phyloP scores from a whole-genome alignment of 169 alveolate genomes.

The Cryptosporidium muris region DNA sequence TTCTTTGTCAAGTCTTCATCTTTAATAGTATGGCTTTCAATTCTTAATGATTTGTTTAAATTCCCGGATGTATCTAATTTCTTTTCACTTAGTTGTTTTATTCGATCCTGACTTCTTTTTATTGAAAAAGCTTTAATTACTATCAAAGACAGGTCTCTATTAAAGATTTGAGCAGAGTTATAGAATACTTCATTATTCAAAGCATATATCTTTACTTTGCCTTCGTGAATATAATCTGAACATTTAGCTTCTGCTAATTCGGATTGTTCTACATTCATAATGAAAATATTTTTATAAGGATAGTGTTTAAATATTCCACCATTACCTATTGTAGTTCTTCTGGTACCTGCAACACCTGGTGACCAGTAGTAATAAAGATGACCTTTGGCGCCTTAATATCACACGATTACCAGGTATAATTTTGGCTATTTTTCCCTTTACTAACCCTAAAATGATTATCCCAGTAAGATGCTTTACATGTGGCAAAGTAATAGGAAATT shows the following conservation, averaged over 20 bases:
- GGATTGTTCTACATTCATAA: too few relatives aligned
- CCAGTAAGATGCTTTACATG: slow-evolving; percentile 99
- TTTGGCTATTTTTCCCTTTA: too few relatives aligned
- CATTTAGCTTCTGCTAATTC: not conserved
- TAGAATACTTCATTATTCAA: slow-evolving; percentile 79
- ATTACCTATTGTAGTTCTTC: too few relatives aligned
- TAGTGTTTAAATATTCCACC: too few relatives aligned
- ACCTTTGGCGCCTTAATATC: not conserved
- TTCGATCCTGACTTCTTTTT: slow-evolving; percentile 4
- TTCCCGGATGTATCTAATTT: not conserved
- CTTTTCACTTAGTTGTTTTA: not conserved
- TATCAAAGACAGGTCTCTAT: slow-evolving; percentile 87
- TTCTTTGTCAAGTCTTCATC: not conserved
- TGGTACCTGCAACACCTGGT: too few relatives aligned
- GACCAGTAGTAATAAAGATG: not conserved
- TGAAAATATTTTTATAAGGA: too few relatives aligned
- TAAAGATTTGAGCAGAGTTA: slow-evolving; percentile 93
- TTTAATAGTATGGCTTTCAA: not conserved
- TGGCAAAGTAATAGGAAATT: slow-evolving; percentile 98
- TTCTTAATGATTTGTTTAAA: not conserved
- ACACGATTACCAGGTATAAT: not conserved
- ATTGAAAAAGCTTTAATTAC: slow-evolving; percentile 49
- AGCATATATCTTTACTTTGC: slow-evolving; percentile 79
- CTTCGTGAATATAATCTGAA: slow-evolving; percentile 77
- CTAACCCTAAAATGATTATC: slow-evolving; percentile 90